A percentile compares a stretch with the other conserved stretches of the same genome.
phyloP scores from a whole-genome alignment of 78 protist genomes.

The Salpingoeca rosetta region DNA sequence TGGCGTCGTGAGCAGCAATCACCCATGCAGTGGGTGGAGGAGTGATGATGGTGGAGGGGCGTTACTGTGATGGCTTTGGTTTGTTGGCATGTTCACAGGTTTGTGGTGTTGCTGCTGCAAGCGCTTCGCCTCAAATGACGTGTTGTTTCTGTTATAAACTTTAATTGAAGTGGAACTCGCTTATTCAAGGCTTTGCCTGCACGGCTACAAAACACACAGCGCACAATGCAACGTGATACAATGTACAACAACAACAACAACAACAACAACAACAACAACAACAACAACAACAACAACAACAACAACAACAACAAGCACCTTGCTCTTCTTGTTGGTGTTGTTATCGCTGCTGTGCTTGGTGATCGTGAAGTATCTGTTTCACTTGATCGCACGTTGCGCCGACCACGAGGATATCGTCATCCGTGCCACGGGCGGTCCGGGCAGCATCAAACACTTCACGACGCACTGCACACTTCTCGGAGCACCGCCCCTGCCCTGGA shows the following conservation, averaged over 20 bases:
- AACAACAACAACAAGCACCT: background rate
- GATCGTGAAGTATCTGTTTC: background rate
- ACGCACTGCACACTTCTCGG: too few relatives aligned
- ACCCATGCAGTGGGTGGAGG: too few relatives aligned
- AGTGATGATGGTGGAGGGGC: background rate
- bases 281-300: background rate
- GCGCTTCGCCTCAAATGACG: background rate
- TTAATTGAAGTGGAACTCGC: background rate
- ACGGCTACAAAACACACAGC: background rate
- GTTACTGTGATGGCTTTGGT: background rate
- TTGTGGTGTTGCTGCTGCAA: background rate
- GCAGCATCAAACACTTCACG: too few relatives aligned
- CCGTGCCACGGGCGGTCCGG: too few relatives aligned
- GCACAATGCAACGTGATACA: background rate
- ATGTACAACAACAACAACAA: background rate
- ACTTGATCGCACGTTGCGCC: background rate
- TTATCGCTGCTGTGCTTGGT: background rate
- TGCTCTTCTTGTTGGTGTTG: too few relatives aligned
- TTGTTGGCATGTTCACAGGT: background rate
- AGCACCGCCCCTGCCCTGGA: too few relatives aligned
- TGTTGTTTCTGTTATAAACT: background rate
- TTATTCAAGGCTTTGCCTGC: background rate
- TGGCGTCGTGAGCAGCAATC: too few relatives aligned
- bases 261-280: background rate
- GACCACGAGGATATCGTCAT: too few relatives aligned